Conservation (phyloP, 2,329 filamentous ascomycete species). For the Beauveria bassiana region DNA sequence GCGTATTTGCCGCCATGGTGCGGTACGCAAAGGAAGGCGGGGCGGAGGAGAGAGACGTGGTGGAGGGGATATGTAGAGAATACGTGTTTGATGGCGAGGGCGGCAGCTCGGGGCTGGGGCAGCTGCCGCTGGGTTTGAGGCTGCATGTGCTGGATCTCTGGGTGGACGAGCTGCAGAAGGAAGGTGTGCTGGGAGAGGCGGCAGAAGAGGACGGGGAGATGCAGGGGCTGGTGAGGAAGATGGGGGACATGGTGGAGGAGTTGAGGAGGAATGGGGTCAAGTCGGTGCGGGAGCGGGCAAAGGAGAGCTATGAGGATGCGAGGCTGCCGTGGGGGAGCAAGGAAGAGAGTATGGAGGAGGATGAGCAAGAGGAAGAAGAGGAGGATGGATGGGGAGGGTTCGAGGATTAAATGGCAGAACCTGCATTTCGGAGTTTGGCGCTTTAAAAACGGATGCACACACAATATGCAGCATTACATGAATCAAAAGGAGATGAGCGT, state of each 20-base stretch:
- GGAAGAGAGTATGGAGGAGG: constrained; percentile 24
- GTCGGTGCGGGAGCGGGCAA: constrained; percentile 60
- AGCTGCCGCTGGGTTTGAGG: constrained; percentile 73
- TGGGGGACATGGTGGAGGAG: constrained; percentile 49
- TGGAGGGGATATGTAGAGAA: constrained; percentile 20
- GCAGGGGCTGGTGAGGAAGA: constrained; percentile 39
- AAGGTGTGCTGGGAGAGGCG: constrained; percentile 38
- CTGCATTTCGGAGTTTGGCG: constrained; percentile 9
- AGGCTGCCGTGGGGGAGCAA: constrained; percentile 57
- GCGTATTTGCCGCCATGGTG: constrained; percentile 68
- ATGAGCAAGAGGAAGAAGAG: constrained; percentile 30
- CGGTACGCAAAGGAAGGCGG: constrained; percentile 28
- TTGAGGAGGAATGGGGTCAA: constrained; percentile 58
- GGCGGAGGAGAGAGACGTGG: constrained; percentile 20
- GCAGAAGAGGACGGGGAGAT: constrained; percentile 28
- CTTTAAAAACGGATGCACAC: not conserved
- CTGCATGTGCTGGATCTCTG: constrained; percentile 87
- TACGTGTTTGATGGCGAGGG: constrained; percentile 28
- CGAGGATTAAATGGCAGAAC: constrained; percentile 41
- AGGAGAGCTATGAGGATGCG: constrained; percentile 65
- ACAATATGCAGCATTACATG: not conserved
- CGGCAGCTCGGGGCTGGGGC: constrained; percentile 30
- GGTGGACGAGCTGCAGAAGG: constrained; percentile 79
- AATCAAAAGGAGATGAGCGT: not conserved
- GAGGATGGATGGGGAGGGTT: constrained; percentile 63